Conservation (phyloP, 345 rosid species). For the Mangifera indica region DNA sequence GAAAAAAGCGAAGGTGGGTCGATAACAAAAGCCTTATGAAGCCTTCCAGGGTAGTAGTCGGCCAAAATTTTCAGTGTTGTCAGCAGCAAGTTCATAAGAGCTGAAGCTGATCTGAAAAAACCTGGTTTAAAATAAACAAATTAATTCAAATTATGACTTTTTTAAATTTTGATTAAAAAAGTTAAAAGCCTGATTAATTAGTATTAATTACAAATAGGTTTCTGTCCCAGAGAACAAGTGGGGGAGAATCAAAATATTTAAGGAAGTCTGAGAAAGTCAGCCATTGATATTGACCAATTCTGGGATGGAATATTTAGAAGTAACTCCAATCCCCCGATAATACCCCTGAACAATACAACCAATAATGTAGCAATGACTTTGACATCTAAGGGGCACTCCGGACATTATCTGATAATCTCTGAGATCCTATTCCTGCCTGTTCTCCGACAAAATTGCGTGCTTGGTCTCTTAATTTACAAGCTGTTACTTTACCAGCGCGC, state of each 20-base stretch:
- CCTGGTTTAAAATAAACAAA: conserved; percentile 42
- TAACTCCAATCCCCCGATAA: conserved; percentile 50
- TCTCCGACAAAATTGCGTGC: conserved; percentile 30
- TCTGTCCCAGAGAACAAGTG: conserved; percentile 19
- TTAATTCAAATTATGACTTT: conserved; percentile 4
- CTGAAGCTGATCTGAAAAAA: conserved; percentile 91
- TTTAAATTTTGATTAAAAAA: not conserved
- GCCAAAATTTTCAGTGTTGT: conserved; percentile 74
- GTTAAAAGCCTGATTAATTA: conserved; percentile 17
- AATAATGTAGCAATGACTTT: conserved; percentile 19
- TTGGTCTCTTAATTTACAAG: conserved; percentile 13
- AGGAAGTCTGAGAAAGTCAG: not conserved
- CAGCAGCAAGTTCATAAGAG: conserved; percentile 72
- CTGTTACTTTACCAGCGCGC: conserved; percentile 37
- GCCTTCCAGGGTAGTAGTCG: conserved; percentile 81
- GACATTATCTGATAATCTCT: conserved; percentile 40
- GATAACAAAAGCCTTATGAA: conserved; percentile 76
- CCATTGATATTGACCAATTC: conserved; percentile 34
- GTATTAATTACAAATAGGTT: not conserved
- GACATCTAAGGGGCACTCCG: conserved; percentile 42
- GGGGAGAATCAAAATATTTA: conserved; percentile 24
- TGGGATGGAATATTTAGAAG: not conserved
- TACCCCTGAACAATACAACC: conserved; percentile 34
- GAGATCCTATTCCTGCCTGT: conserved; percentile 45
- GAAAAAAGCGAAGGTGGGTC: conserved; percentile 96